These are phyloP conservation scores for Aspergillus wentii DNA, from an alignment of 495 filamentous ascomycete species.

Conservation along the genomic window DNA sequence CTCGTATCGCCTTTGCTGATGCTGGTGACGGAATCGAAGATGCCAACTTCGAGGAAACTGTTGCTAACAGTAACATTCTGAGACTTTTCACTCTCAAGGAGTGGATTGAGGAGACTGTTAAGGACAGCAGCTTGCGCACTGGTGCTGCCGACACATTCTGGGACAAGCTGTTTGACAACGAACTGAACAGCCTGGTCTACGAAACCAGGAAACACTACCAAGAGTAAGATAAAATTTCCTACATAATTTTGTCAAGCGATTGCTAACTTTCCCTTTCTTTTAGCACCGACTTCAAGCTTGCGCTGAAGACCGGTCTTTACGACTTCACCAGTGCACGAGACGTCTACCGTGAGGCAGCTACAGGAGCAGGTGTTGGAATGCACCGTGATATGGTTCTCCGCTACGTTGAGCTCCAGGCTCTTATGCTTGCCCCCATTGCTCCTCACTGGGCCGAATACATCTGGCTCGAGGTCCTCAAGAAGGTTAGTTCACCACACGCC, in stretches of 20 bases:
- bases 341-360: conserved; percentile 79
- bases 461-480: conserved; percentile 82
- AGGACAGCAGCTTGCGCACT: conserved; percentile 66
- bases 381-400: conserved; percentile 68
- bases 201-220: conserved; percentile 75
- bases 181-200: conserved; percentile 77
- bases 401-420: conserved; percentile 84
- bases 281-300: conserved; percentile 80
- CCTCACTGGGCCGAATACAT: conserved; percentile 96
- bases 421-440: conserved; percentile 72
- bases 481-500: too few relatives aligned
- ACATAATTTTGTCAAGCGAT: conserved; percentile 6
- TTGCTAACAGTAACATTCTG: conserved; percentile 86
- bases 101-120: conserved; percentile 83
- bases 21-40: conserved; percentile 92
- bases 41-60: conserved; percentile 95
- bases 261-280: not conserved
- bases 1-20: conserved; percentile 87
- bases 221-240: too few relatives aligned
- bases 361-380: conserved; percentile 71
- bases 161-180: conserved; percentile 88
- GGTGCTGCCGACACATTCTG: conserved; percentile 73
- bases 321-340: conserved; percentile 84
- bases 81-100: conserved; percentile 80
- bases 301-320: conserved; percentile 85